Percentiles rank a stretch among this genome's conserved stretches.
Conservation (phyloP, 179 eudicot species). For the Dionaea muscipula region DNA sequence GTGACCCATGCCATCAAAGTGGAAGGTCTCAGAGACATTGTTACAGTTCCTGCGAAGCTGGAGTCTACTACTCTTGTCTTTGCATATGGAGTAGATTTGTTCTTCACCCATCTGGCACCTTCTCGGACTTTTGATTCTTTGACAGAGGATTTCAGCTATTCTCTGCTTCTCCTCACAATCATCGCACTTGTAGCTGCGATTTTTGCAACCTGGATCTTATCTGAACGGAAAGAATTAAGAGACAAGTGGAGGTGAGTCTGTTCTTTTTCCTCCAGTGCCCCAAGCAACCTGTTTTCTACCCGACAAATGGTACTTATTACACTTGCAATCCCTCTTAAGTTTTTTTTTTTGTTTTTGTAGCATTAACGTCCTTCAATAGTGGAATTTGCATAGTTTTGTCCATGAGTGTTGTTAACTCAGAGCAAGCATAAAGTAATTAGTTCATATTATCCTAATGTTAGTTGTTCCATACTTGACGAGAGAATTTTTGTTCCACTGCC, state of each 20-base stretch:
- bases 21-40: slow-evolving; percentile 83
- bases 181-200: slow-evolving; percentile 67
- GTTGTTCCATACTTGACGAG: no score
- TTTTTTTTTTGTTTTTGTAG: no score
- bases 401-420: no score
- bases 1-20: slow-evolving; percentile 88
- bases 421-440: no score
- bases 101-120: slow-evolving; percentile 79
- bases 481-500: no score
- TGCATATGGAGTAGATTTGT: slow-evolving; percentile 74
- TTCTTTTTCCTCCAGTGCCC: background rate
- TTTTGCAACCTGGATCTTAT: slow-evolving; percentile 79
- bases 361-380: no score
- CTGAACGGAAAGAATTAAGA: slow-evolving; percentile 82
- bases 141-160: slow-evolving; percentile 93
- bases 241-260: slow-evolving; percentile 82
- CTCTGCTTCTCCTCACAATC: slow-evolving; percentile 78
- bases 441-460: no score
- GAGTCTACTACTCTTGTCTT: slow-evolving; percentile 90
- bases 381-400: no score
- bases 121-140: slow-evolving; percentile 88
- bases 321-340: no score
- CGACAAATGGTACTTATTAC: no score
- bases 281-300: no score
- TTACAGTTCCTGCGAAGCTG: slow-evolving; percentile 73